phyloP scores from a whole-genome alignment of 257 asterid species.

The Linderniella brevidens region DNA sequence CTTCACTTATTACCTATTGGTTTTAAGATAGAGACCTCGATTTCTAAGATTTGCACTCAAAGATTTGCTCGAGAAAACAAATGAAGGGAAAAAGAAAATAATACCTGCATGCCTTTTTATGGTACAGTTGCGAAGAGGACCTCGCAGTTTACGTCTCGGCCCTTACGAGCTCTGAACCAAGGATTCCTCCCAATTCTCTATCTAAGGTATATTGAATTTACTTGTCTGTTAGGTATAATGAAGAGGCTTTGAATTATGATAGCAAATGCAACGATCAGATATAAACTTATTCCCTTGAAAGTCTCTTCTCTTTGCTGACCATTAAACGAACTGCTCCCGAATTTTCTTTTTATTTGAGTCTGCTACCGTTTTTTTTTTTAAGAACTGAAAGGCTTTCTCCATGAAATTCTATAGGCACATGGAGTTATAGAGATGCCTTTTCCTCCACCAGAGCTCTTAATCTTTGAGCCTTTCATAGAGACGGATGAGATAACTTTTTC shows the following conservation, averaged over 20 bases:
- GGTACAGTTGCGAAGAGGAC: constrained; percentile 48
- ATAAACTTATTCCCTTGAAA: too few species aligned
- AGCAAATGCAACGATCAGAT: too few species aligned
- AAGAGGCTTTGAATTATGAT: too few species aligned
- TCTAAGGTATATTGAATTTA: constrained; percentile 36
- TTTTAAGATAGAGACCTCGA: too few species aligned
- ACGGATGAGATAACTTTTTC: constrained; percentile 64
- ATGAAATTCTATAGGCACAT: constrained; percentile 32
- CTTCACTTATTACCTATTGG: too few species aligned
- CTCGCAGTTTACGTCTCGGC: constrained; percentile 48
- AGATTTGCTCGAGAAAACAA: too few species aligned
- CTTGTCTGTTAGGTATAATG: too few species aligned
- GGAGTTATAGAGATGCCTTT: constrained; percentile 81
- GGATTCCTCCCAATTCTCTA: constrained; percentile 66
- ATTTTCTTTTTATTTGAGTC: not conserved
- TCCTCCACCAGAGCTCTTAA: constrained; percentile 60
- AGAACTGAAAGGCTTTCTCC: not conserved
- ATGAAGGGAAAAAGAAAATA: too few species aligned
- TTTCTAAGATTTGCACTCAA: too few species aligned
- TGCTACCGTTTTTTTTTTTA: constrained; percentile 1
- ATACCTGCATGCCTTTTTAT: constrained; percentile 9
- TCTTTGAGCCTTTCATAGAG: constrained; percentile 77
- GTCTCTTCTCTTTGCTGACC: too few species aligned
- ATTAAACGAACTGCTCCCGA: too few species aligned
- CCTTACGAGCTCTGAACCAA: constrained; percentile 40